A percentile compares a stretch with the other conserved stretches of the same genome.
Evolutionary conservation across 495 filamentous ascomycete genomes (phyloP).

Genomic region (Immersiella caudata): DNA sequence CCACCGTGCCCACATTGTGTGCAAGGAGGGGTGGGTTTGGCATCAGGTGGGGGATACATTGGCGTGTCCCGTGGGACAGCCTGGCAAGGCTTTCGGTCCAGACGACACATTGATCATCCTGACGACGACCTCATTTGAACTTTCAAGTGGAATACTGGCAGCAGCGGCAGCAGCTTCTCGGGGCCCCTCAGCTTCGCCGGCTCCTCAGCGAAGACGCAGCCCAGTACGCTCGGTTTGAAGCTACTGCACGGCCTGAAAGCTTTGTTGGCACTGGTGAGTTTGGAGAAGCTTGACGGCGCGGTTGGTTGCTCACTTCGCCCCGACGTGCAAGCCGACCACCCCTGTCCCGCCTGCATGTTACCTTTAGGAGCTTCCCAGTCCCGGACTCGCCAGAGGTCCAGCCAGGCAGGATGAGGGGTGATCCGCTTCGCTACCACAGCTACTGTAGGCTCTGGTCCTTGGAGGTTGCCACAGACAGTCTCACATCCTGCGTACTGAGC

Average conservation of each 20-base stretch:
- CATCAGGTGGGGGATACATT: no score
- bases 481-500: background rate
- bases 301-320: background rate
- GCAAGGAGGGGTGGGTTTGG: no score
- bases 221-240: background rate
- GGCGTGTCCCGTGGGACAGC: background rate
- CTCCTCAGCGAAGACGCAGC: background rate
- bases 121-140: background rate
- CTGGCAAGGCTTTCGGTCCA: background rate
- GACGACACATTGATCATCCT: background rate
- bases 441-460: background rate
- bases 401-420: constrained; percentile 2
- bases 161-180: background rate
- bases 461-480: background rate
- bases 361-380: background rate
- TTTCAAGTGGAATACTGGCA: background rate
- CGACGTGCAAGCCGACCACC: background rate
- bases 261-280: background rate
- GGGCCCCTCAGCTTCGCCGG: background rate
- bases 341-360: background rate
- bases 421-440: background rate
- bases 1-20: background rate
- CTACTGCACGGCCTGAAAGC: background rate
- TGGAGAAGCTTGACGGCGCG: background rate
- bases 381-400: background rate